Base-by-base conservation (phyloP, 805 yeast species). In the Millerozyma miso region DNA sequence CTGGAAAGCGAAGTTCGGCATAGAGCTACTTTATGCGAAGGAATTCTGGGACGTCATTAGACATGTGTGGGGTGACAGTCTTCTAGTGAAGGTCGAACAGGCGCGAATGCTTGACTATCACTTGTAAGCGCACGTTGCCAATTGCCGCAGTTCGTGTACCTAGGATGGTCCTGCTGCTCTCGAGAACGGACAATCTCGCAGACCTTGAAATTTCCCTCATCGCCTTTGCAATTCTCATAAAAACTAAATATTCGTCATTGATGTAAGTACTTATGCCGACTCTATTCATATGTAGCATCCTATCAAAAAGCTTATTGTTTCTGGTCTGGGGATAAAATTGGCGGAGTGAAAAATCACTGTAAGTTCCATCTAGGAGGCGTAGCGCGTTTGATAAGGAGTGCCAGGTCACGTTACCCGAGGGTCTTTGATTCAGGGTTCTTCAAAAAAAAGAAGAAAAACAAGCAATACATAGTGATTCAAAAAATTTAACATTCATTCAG, bases 1-100 rank as follows among this genome's bases (percentile, higher is more conserved):
- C 62, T 69, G 80, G 35, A 51, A 62, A 48, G 62, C 69, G 4
- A 83, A 81, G 46, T 72, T 81, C 51, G 84, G 81, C 0, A 65
- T 87, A 38, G 70, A 75, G 40, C 57, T 88, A 12, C 63, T 65
- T 37, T 88, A 85, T 54, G 91, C 87, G 35, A 78, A 74, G 51
- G 88, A 85, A 49, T 84, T 89, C 50, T 77, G 85, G 73, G 95
- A 88, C 56, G 95, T 83, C 8, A 64, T 88, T 35, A 67, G 65
- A 29, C 71, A 73, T 32, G 86, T 83, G n/a, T 88, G 96, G 96
- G 74, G 73, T 5, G 72, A 68, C 31, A 71, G 67, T 16, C 56
- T 74, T 16, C 46, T 63, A 20, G 50, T 48, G 20, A 53, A 53
- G 35, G 49, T 51, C 17, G 65, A 60, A 17, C 53, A 56, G n/a